Percentiles rank a stretch among this genome's conserved stretches.
Evolutionary conservation across 306 rosid species (phyloP).

Genomic region (Trifolium subterraneum): DNA sequence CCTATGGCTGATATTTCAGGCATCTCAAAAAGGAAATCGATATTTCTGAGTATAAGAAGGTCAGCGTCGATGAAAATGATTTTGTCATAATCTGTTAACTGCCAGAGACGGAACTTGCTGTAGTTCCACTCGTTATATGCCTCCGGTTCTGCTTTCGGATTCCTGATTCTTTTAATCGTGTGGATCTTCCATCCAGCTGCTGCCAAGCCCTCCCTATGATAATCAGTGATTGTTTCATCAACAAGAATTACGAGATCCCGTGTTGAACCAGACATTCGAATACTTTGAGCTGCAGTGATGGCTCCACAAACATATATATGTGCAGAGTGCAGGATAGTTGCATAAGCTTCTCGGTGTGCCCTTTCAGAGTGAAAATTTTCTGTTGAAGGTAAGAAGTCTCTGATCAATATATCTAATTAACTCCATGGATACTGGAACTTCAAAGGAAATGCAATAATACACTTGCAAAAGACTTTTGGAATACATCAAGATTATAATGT

Average conservation of each 20-base stretch:
- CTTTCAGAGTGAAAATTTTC: constrained; percentile 67
- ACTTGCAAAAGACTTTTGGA: constrained; percentile 28
- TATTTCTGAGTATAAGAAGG: constrained; percentile 76
- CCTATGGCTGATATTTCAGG: constrained; percentile 86
- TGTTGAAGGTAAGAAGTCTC: constrained; percentile 49
- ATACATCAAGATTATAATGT: constrained; percentile 9
- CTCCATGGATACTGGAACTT: background rate
- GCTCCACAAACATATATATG: constrained; percentile 89
- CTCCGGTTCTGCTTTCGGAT: constrained; percentile 84
- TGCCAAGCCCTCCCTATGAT: constrained; percentile 78
- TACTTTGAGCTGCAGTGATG: constrained; percentile 85
- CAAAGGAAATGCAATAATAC: constrained; percentile 23
- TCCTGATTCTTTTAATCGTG: constrained; percentile 80
- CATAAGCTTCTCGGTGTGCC: constrained; percentile 79
- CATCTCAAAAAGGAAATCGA: constrained; percentile 86
- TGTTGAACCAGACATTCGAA: constrained; percentile 87
- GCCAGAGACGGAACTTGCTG: constrained; percentile 94
- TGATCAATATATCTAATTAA: constrained; percentile 26
- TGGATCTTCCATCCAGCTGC: constrained; percentile 92
- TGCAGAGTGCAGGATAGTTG: constrained; percentile 91
- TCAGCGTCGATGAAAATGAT: constrained; percentile 90
- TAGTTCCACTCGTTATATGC: constrained; percentile 96
- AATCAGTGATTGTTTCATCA: constrained; percentile 72
- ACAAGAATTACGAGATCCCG: constrained; percentile 88
- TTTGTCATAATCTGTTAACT: constrained; percentile 84